Evolutionary conservation across 2,329 filamentous ascomycete species (phyloP), one percentile per base, ranked within the genome.

Genomic region (Monosporascus sp.): DNA sequence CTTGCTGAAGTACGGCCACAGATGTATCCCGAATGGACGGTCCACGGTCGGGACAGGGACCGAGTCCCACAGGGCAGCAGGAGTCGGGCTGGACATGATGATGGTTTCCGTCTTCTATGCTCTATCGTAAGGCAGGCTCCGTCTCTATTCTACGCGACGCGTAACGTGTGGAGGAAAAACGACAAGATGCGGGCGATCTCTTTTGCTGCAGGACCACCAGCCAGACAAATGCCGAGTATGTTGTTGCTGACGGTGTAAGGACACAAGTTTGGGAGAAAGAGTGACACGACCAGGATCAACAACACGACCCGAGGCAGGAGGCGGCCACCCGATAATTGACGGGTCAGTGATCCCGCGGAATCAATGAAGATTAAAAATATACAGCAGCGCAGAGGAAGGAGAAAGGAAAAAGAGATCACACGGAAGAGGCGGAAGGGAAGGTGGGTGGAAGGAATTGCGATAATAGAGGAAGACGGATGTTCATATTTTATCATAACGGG

Each of bases 1-100:
- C 78, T 91, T 90, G 76, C 87, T 88, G 82, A 97, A 97, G 74
- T 95, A 85, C 64, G 93, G 91, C 94, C 94, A 97, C 73, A 97
- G 76, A 59, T 89, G 81, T 63, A 97, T 78, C 71, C 93, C 94
- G 67, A 97, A 97, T 36, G 93, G 93, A 60, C 89, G 85, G 71
- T 97, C 92, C 73, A 97, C 80, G 58, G 91, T 91, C 53, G 93
- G 93, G 62, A 85, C 70, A 69, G 90, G 80, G 57, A 85, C 66
- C 64, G 80, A 73, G 67, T 81, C 77, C 73, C 73, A 78, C 60
- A 81, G 75, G 58, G 74, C 72, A 55, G 75, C 68, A 52, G 76
- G 69, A 58, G 60, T 53, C 17, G 61, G 49, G 49, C 61, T 57
- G 46, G 64, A 60, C 66, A 67, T 68, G 49, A 52, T 61, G 46